Evolutionary conservation across 2,329 filamentous ascomycete genomes (phyloP).

Genomic region (Dothidotthia symphoricarpi): DNA sequence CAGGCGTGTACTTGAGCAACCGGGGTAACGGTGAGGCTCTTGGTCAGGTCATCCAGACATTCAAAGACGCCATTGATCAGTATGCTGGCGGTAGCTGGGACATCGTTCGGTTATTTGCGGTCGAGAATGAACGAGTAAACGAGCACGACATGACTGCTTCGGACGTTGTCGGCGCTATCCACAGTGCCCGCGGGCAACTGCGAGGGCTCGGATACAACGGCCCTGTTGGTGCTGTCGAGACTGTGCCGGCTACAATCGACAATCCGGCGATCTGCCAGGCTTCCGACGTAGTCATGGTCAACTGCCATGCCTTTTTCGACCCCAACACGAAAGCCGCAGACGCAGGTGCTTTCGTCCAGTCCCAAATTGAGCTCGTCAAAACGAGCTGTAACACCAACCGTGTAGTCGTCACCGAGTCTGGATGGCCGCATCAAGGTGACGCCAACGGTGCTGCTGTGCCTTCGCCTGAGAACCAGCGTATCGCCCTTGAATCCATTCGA

Average conservation of each 20-base stretch:
- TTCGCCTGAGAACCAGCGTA: constrained; percentile 62
- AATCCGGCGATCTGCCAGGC: constrained; percentile 68
- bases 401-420: constrained; percentile 76
- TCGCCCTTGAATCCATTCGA: constrained; percentile 66
- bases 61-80: constrained; percentile 57
- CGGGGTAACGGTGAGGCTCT: constrained; percentile 40
- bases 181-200: constrained; percentile 58
- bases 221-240: constrained; percentile 77
- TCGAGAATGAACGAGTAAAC: constrained; percentile 78
- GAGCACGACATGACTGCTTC: constrained; percentile 50
- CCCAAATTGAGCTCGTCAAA: constrained; percentile 53
- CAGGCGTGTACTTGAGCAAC: constrained; percentile 68
- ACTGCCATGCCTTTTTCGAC: constrained; percentile 85
- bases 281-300: constrained; percentile 77
- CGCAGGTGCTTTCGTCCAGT: constrained; percentile 66
- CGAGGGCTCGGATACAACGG: constrained; percentile 65
- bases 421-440: constrained; percentile 73
- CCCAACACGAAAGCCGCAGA: constrained; percentile 56
- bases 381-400: constrained; percentile 55
- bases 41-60: constrained; percentile 56
- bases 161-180: constrained; percentile 59
- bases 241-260: constrained; percentile 64
- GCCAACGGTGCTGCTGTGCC: constrained; percentile 69
- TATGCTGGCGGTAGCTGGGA: constrained; percentile 60
- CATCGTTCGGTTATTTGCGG: constrained; percentile 66